A percentile compares a stretch with the other conserved stretches of the same genome.
Conservation (phyloP, 2,329 filamentous ascomycete species). For the Diplodia corticola region DNA sequence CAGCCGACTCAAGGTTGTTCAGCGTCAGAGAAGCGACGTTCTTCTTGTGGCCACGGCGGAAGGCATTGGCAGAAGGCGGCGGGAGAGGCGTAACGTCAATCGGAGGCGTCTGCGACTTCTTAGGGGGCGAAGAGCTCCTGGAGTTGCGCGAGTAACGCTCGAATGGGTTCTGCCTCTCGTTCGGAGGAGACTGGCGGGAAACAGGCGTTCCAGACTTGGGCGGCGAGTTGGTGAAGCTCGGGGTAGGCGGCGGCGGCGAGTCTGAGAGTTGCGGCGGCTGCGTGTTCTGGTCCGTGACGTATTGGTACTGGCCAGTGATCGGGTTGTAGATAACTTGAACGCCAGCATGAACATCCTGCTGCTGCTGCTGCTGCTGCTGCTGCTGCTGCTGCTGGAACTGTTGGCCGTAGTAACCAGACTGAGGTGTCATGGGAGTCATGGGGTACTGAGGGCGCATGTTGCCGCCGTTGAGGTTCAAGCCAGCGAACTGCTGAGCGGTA, state of each 20-base stretch:
- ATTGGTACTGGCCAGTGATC: conserved; percentile 78
- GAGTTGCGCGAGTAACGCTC: conserved; percentile 31
- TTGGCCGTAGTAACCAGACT: conserved; percentile 62
- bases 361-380: conserved; percentile 59
- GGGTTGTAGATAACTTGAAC: conserved; percentile 84
- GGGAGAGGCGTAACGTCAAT: conserved; percentile 73
- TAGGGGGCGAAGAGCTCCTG: conserved; percentile 66
- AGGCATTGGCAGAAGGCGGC: conserved; percentile 85
- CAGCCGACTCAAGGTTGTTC: conserved; percentile 56
- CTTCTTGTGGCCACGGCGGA: conserved; percentile 94
- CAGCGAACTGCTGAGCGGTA: conserved; percentile 81
- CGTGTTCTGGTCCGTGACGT: conserved; percentile 65
- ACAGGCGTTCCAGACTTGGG: conserved; percentile 51
- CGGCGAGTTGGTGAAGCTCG: conserved; percentile 39
- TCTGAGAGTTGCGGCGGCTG: conserved; percentile 41
- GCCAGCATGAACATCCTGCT: conserved; percentile 67
- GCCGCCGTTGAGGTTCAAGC: conserved; percentile 63
- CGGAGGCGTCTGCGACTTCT: conserved; percentile 66
- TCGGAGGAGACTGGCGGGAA: conserved; percentile 79
- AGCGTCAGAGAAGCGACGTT: conserved; percentile 67
- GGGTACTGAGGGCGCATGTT: conserved; percentile 47
- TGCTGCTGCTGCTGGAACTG: conserved; percentile 61
- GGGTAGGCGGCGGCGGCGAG: conserved; percentile 51
- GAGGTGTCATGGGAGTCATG: conserved; percentile 54
- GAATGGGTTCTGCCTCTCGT: conserved; percentile 53